Conservation (phyloP, 169 alveolate species). For the Pseudocohnilembus persalinus region DNA sequence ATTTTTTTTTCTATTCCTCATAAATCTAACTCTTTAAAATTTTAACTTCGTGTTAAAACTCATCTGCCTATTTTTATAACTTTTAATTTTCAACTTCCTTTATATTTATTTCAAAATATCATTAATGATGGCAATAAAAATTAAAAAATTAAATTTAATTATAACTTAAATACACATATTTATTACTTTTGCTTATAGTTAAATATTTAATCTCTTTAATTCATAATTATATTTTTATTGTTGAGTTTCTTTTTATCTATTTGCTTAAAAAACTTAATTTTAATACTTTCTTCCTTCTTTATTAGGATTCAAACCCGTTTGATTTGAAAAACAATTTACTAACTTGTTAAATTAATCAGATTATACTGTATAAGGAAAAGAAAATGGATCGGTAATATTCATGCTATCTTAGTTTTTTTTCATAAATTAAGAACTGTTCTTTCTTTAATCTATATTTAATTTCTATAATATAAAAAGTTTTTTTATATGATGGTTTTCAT, state of each 20-base stretch:
- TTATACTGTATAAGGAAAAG: background rate
- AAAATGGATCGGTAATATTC: background rate
- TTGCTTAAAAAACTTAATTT: constrained; percentile 1
- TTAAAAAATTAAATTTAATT: no score
- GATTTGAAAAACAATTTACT: background rate
- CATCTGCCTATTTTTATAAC: constrained; percentile 11
- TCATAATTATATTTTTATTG: constrained; percentile 12
- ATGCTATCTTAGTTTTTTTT: background rate
- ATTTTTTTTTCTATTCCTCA: constrained; percentile 14
- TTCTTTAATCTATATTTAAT: no score
- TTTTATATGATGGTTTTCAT: no score
- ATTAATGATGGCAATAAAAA: no score
- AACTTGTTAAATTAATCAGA: background rate
- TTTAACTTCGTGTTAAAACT: background rate
- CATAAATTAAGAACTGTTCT: no score
- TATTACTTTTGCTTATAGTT: constrained; percentile 7
- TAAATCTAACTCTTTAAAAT: constrained; percentile 2
- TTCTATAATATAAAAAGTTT: no score
- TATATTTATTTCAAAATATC: no score
- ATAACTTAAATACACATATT: background rate
- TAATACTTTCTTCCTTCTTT: background rate
- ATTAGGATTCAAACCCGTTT: background rate
- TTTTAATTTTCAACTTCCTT: constrained; percentile 20
- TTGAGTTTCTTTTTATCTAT: constrained; percentile 17
- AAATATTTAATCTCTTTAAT: constrained; percentile 10